Conservation (phyloP, 2,329 filamentous ascomycete species). For the Penicillium sclerotiorum region DNA sequence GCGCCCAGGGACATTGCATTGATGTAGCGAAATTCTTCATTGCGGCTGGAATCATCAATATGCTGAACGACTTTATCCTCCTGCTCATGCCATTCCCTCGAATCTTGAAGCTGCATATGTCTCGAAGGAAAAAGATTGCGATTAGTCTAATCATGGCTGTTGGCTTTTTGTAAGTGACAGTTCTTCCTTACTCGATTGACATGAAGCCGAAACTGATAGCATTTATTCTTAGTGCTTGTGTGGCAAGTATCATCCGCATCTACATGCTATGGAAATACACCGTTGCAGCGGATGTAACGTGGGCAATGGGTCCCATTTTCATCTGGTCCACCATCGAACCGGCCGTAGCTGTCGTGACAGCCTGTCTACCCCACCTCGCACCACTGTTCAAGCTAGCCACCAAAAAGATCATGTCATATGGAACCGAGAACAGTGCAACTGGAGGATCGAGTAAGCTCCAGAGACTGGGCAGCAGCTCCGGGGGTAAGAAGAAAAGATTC, state of each 20-base stretch:
- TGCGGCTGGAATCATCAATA: constrained; percentile 10
- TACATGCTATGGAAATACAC: constrained; percentile 1
- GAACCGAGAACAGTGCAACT: background rate
- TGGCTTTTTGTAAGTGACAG: constrained; percentile 14
- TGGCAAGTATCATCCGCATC: constrained; percentile 8
- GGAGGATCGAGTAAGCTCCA: background rate
- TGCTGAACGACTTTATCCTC: constrained; percentile 12
- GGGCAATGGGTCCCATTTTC: constrained; percentile 13
- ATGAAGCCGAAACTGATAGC: background rate
- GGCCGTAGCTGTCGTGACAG: constrained; percentile 12
- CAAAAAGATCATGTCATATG: background rate
- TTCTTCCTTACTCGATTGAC: background rate
- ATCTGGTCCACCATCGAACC: constrained; percentile 19
- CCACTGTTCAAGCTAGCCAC: constrained; percentile 16
- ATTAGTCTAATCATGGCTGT: constrained; percentile 18
- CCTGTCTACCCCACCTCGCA: constrained; percentile 16
- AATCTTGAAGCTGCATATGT: constrained; percentile 16
- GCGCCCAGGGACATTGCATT: constrained; percentile 8
- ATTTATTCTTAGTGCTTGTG: background rate
- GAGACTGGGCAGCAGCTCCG: background rate
- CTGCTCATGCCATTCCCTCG: constrained; percentile 5
- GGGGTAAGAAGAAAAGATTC: background rate
- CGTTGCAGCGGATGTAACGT: constrained; percentile 3
- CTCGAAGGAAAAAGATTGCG: constrained; percentile 12
- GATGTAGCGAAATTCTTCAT: constrained; percentile 12